Conservation (phyloP, 768 basidiomycete species). For the Coprinopsis cinerea region DNA sequence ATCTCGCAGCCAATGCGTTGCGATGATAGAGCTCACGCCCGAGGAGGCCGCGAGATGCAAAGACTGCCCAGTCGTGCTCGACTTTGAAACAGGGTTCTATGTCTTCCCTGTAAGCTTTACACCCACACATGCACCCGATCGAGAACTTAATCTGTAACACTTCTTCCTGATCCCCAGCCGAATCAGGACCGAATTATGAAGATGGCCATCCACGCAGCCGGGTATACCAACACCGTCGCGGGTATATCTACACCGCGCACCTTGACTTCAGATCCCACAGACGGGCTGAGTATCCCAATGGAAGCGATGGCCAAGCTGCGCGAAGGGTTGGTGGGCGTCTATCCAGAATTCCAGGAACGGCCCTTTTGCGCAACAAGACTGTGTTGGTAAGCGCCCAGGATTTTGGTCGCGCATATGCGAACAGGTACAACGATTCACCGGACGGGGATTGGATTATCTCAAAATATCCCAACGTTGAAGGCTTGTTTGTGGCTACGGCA, state of each 20-base stretch:
- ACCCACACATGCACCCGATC: slow-evolving; percentile 1
- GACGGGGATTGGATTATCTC: slow-evolving; percentile 91
- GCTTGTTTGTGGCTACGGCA: slow-evolving; percentile 76
- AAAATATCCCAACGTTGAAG: slow-evolving; percentile 47
- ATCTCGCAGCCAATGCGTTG: slow-evolving; percentile 67
- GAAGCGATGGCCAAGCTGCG: slow-evolving; percentile 46
- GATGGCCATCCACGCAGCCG: slow-evolving; percentile 68
- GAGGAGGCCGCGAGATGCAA: slow-evolving; percentile 64
- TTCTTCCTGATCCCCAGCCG: slow-evolving; percentile 38
- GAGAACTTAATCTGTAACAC: neutral
- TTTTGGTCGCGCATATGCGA: neutral
- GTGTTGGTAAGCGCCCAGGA: slow-evolving; percentile 64
- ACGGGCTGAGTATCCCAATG: slow-evolving; percentile 63
- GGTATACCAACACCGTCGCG: slow-evolving; percentile 50
- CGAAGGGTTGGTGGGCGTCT: slow-evolving; percentile 46
- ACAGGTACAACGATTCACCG: slow-evolving; percentile 84
- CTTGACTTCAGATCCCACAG: slow-evolving; percentile 48
- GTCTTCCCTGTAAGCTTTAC: slow-evolving; percentile 62
- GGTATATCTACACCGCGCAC: slow-evolving; percentile 76
- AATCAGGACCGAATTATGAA: slow-evolving; percentile 69
- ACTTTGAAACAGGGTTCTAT: slow-evolving; percentile 74
- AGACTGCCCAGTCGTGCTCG: slow-evolving; percentile 61
- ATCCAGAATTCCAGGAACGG: slow-evolving; percentile 73
- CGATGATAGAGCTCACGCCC: slow-evolving; percentile 63
- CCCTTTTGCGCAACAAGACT: slow-evolving; percentile 69